phyloP scores from a whole-genome alignment of 1,139 yeast species.

The Magnusiomyces clavatus region DNA sequence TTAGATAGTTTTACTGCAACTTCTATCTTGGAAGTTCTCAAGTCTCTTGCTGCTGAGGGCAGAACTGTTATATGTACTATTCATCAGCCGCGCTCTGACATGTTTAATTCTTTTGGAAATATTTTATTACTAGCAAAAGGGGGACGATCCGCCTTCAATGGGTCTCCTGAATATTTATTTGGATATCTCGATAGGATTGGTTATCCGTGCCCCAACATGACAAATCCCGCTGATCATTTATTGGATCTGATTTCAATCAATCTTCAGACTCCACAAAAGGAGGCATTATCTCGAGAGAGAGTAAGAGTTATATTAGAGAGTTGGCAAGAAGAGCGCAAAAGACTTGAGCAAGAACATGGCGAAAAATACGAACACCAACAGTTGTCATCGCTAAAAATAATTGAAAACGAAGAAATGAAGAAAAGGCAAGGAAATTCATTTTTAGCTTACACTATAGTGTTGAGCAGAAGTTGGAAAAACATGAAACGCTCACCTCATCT shows the following conservation, averaged over 20 bases:
- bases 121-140: constrained; percentile 63
- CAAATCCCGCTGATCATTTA: constrained; percentile 66
- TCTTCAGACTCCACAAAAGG: constrained; percentile 32
- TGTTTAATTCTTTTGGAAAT: constrained; percentile 57
- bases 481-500: constrained; percentile 56
- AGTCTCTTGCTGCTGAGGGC: constrained; percentile 50
- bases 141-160: constrained; percentile 59
- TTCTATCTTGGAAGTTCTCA: constrained; percentile 55
- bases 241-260: constrained; percentile 57
- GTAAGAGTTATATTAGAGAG: constrained; percentile 26
- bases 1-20: constrained; percentile 74
- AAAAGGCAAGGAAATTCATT: constrained; percentile 29
- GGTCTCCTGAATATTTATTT: constrained; percentile 36
- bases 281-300: constrained; percentile 33
- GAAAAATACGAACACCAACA: not conserved
- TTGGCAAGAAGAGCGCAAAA: constrained; percentile 21
- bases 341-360: not conserved
- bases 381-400: not conserved
- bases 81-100: constrained; percentile 73
- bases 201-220: constrained; percentile 46
- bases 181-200: constrained; percentile 42
- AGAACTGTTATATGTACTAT: constrained; percentile 73
- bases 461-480: constrained; percentile 43
- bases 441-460: constrained; percentile 37
- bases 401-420: constrained; percentile 14